Base-by-base conservation (phyloP, 805 yeast genomes). In the Hanseniaspora hatyaiensis region DNA sequence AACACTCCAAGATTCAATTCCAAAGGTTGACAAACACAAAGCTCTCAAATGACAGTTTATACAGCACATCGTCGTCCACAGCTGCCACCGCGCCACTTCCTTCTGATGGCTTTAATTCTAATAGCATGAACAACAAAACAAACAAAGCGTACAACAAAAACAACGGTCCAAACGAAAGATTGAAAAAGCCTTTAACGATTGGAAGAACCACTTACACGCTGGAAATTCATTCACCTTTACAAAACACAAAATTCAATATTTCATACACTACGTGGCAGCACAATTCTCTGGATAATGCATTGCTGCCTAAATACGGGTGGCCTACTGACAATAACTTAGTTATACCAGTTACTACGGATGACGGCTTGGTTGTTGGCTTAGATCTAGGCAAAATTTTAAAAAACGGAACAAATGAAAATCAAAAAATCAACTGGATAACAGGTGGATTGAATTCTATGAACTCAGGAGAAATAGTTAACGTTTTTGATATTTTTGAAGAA, bases 251-350 rank as follows among this genome's bases (percentile, higher is more conserved):
- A 1, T 88, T 96, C 92, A 83, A 86, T 57, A 83, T 92, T 15
- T 78, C 88, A 0, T 87, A 82, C 58, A 72, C 94, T 1, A 72
- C 80, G 31, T 92, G 96, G 96, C 94, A 92, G 8, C 94, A 95
- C 38, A 89, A 89, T 61, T 78, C 84, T 53, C 67, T 87, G 45
- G 95, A 89, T 61, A 66, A 65, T 12, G 71, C 67, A 50, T 61
- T 76, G 34, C 68, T 67, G 2, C 55, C 57, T 31, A 77, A 77
- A 53, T 72, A 75, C 52, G 65, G 65, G 40, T 67, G 70, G 19
- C 77, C 94, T 3, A 60, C 71, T 15, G 97, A 88, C 62, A 78
- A 79, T 30, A 44, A 30, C 13, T 13, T 44, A 4, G 22, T 44
- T 4, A 36, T 44, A 8, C 48, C 48, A 8, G 48, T 44, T 2